Percentiles rank a stretch among this genome's conserved stretches.
Evolutionary conservation across 345 rosid genomes (phyloP).

Genomic region (Raphanus sativus): DNA sequence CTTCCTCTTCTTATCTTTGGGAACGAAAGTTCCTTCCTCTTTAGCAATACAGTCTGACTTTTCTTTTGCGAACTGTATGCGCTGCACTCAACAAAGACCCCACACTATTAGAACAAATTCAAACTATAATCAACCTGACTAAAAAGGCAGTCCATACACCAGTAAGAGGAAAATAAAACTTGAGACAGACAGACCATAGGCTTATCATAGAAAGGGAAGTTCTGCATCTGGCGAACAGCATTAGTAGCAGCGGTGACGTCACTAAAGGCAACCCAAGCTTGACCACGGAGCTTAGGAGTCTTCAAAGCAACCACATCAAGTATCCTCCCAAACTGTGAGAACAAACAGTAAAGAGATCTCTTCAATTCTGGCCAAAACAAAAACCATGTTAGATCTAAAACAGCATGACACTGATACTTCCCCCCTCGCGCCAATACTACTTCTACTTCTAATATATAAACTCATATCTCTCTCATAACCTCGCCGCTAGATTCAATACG

Average conservation of each 20-base stretch:
- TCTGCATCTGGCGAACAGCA: conserved; percentile 96
- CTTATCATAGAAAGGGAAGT: conserved; percentile 92
- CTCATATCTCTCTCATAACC: no score
- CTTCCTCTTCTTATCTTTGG: conserved; percentile 88
- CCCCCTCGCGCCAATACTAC: neutral
- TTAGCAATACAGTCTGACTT: conserved; percentile 88
- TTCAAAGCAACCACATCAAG: conserved; percentile 97
- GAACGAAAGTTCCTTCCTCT: conserved; percentile 75
- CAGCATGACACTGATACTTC: neutral
- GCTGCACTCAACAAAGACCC: conserved; percentile 48
- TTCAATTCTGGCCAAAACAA: conserved; percentile 66
- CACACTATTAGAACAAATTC: neutral
- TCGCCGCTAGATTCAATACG: neutral
- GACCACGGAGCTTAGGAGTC: conserved; percentile 93
- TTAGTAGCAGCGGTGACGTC: conserved; percentile 93
- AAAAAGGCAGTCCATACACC: neutral
- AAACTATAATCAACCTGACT: neutral
- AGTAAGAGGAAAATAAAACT: neutral
- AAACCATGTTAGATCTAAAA: conserved; percentile 17
- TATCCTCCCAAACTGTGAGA: conserved; percentile 96
- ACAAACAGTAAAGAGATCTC: conserved; percentile 87
- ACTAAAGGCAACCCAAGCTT: conserved; percentile 94
- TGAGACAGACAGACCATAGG: conserved; percentile 61
- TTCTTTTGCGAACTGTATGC: conserved; percentile 84
- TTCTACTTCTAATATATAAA: neutral